phyloP scores from a whole-genome alignment of 192 early-diverging fungal genomes.

The Backusella liffmaniae region DNA sequence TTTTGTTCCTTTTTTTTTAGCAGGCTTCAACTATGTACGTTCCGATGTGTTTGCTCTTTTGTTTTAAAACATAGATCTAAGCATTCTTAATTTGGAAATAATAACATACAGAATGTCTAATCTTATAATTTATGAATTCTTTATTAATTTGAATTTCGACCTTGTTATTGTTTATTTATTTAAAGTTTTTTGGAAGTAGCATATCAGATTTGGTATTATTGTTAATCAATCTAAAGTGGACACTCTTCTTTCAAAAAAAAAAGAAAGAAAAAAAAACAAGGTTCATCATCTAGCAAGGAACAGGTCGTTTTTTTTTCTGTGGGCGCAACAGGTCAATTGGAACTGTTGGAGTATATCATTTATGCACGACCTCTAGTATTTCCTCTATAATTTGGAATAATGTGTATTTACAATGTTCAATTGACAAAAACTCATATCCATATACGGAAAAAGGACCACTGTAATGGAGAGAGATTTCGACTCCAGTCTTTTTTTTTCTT shows the following conservation, averaged over 20 bases:
- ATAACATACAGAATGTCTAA: background rate
- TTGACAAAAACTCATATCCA: too few species aligned
- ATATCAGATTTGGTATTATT: background rate
- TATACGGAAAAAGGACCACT: background rate
- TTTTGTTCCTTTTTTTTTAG: background rate
- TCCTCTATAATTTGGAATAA: background rate
- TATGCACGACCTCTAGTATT: background rate
- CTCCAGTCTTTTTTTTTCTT: too few species aligned
- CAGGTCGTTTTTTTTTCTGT: background rate
- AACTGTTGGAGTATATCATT: background rate
- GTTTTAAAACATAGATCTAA: background rate
- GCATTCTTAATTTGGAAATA: background rate
- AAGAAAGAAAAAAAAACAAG: background rate
- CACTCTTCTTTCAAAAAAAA: background rate
- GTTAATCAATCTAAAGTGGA: background rate
- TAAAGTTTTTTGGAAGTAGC: background rate
- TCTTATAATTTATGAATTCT: background rate
- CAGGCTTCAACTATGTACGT: background rate
- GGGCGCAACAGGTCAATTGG: background rate
- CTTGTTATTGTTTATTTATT: background rate
- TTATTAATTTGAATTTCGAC: background rate
- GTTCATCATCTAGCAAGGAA: background rate
- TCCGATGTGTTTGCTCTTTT: background rate
- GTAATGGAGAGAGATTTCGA: background rate
- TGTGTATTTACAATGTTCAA: background rate